These are phyloP conservation scores for Vickermania ingenoplastis DNA, from an alignment of 208 protist species.

Conservation along the genomic window DNA sequence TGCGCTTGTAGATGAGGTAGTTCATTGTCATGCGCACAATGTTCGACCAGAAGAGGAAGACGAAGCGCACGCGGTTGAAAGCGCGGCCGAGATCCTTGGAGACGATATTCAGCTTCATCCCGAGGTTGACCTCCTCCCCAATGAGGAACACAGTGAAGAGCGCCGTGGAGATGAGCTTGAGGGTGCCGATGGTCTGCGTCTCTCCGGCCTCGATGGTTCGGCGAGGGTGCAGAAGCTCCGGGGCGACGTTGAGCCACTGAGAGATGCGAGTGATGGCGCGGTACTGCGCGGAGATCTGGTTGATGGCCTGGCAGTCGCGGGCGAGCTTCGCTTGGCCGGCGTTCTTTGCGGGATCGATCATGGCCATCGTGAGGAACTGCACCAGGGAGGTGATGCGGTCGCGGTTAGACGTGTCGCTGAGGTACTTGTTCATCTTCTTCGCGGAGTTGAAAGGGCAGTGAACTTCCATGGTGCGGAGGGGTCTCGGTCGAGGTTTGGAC, in stretches of 20 bases:
- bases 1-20: conserved; percentile 39
- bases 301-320: conserved; percentile 32
- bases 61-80: conserved; percentile 55
- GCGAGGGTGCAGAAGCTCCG: conserved; percentile 29
- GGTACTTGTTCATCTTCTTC: conserved; percentile 26
- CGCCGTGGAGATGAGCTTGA: conserved; percentile 45
- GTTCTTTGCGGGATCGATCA: conserved; percentile 24
- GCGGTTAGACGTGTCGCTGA: conserved; percentile 33
- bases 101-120: conserved; percentile 40
- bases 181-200: conserved; percentile 24
- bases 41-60: conserved; percentile 84
- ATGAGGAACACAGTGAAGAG: conserved; percentile 70
- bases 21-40: conserved; percentile 50
- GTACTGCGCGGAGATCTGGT: conserved; percentile 56
- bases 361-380: conserved; percentile 50
- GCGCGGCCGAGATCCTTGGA: conserved; percentile 18
- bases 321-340: conserved; percentile 30
- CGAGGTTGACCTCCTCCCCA: conserved; percentile 65
- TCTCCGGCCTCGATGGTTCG: conserved; percentile 14
- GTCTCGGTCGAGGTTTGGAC: not conserved
- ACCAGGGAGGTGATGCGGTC: conserved; percentile 63
- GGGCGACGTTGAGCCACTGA: conserved; percentile 54
- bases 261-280: conserved; percentile 58
- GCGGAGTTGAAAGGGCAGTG: conserved; percentile 10
- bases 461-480: not conserved